These are phyloP conservation scores for Citrus unshiu DNA, from an alignment of 345 rosid species.

Conservation along the genomic window DNA sequence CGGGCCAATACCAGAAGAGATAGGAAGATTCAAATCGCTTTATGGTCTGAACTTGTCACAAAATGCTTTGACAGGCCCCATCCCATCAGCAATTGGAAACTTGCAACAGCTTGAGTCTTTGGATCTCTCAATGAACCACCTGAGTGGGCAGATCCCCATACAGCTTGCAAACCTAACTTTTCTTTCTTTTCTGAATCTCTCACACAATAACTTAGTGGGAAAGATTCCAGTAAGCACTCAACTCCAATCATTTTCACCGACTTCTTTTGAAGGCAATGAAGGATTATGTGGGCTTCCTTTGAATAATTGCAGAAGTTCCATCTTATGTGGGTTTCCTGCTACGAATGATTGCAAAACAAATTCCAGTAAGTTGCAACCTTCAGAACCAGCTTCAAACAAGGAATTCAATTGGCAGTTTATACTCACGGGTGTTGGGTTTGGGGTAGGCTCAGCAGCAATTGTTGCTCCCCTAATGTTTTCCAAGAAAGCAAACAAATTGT, in stretches of 20 bases:
- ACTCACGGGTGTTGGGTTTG: conserved; percentile 46
- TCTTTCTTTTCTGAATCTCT: conserved; percentile 31
- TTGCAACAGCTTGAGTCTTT: conserved; percentile 28
- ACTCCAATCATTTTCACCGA: conserved; percentile 18
- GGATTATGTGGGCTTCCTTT: background rate
- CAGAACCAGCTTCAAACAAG: background rate
- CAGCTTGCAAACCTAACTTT: conserved; percentile 22
- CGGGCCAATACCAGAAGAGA: conserved; percentile 28
- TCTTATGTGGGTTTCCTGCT: accelerated
- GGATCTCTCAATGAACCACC: conserved; percentile 28
- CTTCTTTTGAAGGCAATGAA: conserved; percentile 16
- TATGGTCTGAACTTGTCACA: conserved; percentile 30
- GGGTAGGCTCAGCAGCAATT: conserved; percentile 42
- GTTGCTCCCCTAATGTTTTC: conserved; percentile 38
- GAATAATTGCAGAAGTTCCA: too few species aligned
- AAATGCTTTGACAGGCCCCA: conserved; percentile 16
- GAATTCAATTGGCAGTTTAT: conserved; percentile 45
- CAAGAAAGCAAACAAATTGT: conserved; percentile 27
- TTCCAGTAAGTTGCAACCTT: background rate
- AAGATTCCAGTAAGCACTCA: conserved; percentile 19
- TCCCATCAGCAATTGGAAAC: conserved; percentile 21
- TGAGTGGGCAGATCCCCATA: conserved; percentile 24
- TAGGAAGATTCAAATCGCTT: conserved; percentile 19
- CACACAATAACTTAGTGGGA: conserved; percentile 25
- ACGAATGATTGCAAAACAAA: background rate